Conservation (phyloP, 306 rosid genomes). For the Cyclanthera cordifolia region DNA sequence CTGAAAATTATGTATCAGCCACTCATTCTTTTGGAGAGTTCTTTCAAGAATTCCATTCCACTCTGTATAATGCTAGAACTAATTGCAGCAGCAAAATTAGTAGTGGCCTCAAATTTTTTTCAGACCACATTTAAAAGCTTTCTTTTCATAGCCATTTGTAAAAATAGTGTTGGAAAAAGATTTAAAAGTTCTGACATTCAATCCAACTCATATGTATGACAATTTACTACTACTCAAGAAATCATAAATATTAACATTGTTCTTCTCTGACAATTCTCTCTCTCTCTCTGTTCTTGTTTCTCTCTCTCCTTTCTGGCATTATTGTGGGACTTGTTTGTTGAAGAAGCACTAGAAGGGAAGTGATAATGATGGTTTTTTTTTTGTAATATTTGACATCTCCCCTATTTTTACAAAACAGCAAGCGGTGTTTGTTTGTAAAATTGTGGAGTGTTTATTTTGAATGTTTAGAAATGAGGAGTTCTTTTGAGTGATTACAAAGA, state of each 20-base stretch:
- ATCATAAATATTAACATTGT: conserved; percentile 18
- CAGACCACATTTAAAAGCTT: conserved; percentile 7
- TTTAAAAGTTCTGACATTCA: conserved; percentile 19
- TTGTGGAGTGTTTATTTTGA: too few relatives aligned
- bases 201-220: conserved; percentile 27
- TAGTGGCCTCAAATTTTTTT: conserved; percentile 11
- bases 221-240: conserved; percentile 4
- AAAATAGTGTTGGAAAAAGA: conserved; percentile 7
- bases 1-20: conserved; percentile 17
- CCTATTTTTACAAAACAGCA: too few relatives aligned
- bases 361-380: too few relatives aligned
- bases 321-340: neutral
- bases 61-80: conserved; percentile 10
- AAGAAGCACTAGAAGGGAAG: too few relatives aligned
- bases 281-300: neutral
- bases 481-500: too few relatives aligned
- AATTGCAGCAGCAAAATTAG: conserved; percentile 10
- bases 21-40: conserved; percentile 42
- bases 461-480: too few relatives aligned
- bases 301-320: neutral
- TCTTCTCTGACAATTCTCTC: neutral
- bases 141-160: conserved; percentile 18
- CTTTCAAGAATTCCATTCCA: conserved; percentile 21
- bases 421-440: too few relatives aligned
- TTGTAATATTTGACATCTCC: too few relatives aligned